These are phyloP conservation scores for Neonectria hederae DNA, from an alignment of 2,329 filamentous ascomycete species.

Conservation along the genomic window DNA sequence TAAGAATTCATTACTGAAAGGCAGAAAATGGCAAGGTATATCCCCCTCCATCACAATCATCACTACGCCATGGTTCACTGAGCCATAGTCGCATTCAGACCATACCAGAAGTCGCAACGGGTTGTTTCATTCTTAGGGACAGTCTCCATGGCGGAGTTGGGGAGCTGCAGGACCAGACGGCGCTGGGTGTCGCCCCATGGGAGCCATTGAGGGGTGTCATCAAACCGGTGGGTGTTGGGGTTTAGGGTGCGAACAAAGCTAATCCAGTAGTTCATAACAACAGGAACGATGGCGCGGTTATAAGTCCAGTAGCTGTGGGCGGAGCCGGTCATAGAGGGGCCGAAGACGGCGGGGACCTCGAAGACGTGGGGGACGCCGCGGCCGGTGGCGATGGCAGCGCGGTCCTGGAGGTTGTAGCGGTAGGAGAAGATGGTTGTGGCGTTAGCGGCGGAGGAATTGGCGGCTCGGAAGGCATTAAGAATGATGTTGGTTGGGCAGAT, in stretches of 20 bases:
- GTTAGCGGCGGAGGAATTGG: slow-evolving; percentile 25
- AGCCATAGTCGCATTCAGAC: slow-evolving; percentile 45
- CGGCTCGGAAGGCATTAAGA: slow-evolving; percentile 46
- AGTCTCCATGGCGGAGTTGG: slow-evolving; percentile 51
- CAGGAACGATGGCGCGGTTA: slow-evolving; percentile 55
- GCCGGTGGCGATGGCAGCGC: slow-evolving; percentile 47
- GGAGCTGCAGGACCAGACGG: slow-evolving; percentile 53
- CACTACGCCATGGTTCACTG: slow-evolving; percentile 42
- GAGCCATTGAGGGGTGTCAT: slow-evolving; percentile 53
- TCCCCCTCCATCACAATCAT: slow-evolving; percentile 18
- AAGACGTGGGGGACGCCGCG: slow-evolving; percentile 60
- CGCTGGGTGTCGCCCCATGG: slow-evolving; percentile 47
- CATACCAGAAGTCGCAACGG: slow-evolving; percentile 55
- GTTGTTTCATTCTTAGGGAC: slow-evolving; percentile 46
- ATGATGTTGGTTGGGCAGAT: slow-evolving; percentile 55
- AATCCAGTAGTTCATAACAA: slow-evolving; percentile 61
- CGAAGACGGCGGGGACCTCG: slow-evolving; percentile 60
- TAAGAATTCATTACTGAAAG: slow-evolving; percentile 4
- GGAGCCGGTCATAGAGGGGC: slow-evolving; percentile 47
- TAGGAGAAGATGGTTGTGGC: slow-evolving; percentile 54
- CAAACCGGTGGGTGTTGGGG: slow-evolving; percentile 51
- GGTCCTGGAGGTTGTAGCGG: slow-evolving; percentile 59
- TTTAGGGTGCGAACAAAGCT: slow-evolving; percentile 58
- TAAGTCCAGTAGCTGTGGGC: slow-evolving; percentile 53
- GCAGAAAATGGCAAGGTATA: slow-evolving; percentile 6